Percentiles rank a stretch among this genome's conserved stretches.
phyloP scores from a whole-genome alignment of 2,329 filamentous ascomycete genomes.

The Fusarium bactridioides region DNA sequence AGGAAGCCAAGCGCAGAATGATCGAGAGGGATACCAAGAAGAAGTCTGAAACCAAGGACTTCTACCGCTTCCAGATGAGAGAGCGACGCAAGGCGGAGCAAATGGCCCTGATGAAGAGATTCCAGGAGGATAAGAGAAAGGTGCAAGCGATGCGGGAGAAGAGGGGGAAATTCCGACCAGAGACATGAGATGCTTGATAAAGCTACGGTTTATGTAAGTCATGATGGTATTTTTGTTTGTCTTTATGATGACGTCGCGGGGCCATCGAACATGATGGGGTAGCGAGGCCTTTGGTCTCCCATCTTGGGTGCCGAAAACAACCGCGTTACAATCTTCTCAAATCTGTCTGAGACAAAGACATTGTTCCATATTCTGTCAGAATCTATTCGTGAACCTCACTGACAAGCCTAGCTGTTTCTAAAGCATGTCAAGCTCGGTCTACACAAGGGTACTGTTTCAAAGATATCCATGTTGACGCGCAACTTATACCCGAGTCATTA shows the following conservation, averaged over 20 bases:
- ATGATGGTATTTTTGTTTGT: conserved; percentile 3
- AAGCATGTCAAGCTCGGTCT: neutral
- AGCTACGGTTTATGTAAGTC: conserved; percentile 21
- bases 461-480: neutral
- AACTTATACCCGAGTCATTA: conserved; percentile 3
- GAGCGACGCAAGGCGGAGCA: conserved; percentile 81
- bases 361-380: conserved; percentile 40
- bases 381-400: conserved; percentile 24
- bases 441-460: neutral
- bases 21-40: conserved; percentile 70
- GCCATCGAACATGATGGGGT: conserved; percentile 53
- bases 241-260: conserved; percentile 62
- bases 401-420: neutral
- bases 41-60: conserved; percentile 72
- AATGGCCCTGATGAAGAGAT: conserved; percentile 71
- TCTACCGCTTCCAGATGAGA: conserved; percentile 84
- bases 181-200: conserved; percentile 46
- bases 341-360: conserved; percentile 57
- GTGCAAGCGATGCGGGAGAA: conserved; percentile 75
- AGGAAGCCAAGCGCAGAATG: conserved; percentile 65
- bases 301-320: conserved; percentile 64
- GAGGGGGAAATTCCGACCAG: conserved; percentile 67
- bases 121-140: conserved; percentile 78
- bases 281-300: conserved; percentile 37
- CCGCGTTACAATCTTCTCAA: conserved; percentile 75